Evolutionary conservation across 208 protist genomes (phyloP), one percentile per base, ranked within the genome.

Genomic region (Trypanosoma rangeli): DNA sequence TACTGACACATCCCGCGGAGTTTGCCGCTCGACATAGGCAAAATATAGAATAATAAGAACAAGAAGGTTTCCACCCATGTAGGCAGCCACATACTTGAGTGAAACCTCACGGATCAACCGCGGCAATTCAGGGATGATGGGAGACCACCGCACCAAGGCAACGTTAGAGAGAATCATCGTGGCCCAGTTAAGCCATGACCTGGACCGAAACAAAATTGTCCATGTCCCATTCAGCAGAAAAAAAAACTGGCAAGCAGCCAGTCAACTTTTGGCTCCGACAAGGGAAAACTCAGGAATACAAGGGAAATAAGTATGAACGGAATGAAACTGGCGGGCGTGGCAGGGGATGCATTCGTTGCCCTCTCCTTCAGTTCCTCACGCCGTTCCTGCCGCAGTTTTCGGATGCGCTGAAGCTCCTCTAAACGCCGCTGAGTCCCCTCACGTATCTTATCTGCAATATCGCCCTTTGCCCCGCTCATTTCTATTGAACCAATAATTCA

Each of bases 251-350:
- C 90, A 0, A 93, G 48, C 26, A 76, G 58, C 88, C 90, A 96
- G 64, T 96, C 87, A 5, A 96, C 80, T 22, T 79, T 75, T 42
- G 68, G 78, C 44, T 94, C 87, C 0, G 86, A 90, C 22, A 96
- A 75, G 1, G 90, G 90, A 61, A 96, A 82, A 55, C 86, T 94
- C 12, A 93, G 65, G 49, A 94, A 93, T 9, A 96, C 42, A 16
- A 96, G 81, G 53, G 77, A 85, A 50, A 94, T 82, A 29, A 94
- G 55, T 52, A 96, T 94, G 60, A 68, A 89, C 0, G 86, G 76
- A 55, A 95, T 76, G 53, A 85, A 87, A 29, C 63, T 44, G 52
- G 42, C 70, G 71, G 16, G 79, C 48, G 22, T 71, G 68, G 13
- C 64, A 58, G 46, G 39, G 22, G 20, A n/a, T 62, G 64, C 49